Percentiles rank a stretch among this genome's conserved stretches.
These are phyloP conservation scores for Ormosia semicastrata DNA, from an alignment of 306 rosid species.

Conservation along the genomic window DNA sequence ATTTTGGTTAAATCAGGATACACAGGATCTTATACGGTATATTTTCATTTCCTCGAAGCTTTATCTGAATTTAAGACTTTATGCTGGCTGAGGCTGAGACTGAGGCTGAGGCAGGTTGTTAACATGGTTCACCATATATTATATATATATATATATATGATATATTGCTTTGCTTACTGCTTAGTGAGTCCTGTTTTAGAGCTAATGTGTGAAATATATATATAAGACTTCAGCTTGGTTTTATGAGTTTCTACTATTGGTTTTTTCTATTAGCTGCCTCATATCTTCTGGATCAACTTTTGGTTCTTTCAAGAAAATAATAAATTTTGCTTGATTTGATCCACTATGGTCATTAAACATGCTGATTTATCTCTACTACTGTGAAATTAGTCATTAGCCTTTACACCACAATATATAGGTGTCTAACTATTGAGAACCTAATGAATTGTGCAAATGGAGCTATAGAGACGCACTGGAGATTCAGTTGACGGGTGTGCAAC, in stretches of 20 bases:
- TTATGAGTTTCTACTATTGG: neutral
- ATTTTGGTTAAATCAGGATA: slow-evolving; percentile 72
- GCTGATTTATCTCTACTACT: neutral
- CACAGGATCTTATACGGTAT: slow-evolving; percentile 67
- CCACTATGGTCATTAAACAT: neutral
- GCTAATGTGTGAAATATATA: neutral
- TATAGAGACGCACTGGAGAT: slow-evolving; percentile 88
- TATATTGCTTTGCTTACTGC: too few relatives aligned
- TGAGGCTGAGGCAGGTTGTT: neutral
- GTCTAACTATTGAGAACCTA: slow-evolving; percentile 16
- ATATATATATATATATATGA: too few relatives aligned
- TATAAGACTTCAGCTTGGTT: neutral
- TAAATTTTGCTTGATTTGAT: neutral
- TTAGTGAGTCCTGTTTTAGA: neutral
- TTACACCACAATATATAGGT: neutral
- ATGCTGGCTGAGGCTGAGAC: neutral
- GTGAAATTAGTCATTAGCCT: neutral
- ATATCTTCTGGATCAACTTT: neutral
- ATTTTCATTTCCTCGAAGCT: slow-evolving; percentile 2
- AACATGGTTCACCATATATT: too few relatives aligned
- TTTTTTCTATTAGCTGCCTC: neutral
- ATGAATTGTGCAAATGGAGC: slow-evolving; percentile 35
- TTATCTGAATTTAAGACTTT: neutral
- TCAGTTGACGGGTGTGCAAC: slow-evolving; percentile 76
- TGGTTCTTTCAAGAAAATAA: neutral